Base-by-base conservation (phyloP, 768 basidiomycete genomes). In the Tricholoma hemisulphureum region DNA sequence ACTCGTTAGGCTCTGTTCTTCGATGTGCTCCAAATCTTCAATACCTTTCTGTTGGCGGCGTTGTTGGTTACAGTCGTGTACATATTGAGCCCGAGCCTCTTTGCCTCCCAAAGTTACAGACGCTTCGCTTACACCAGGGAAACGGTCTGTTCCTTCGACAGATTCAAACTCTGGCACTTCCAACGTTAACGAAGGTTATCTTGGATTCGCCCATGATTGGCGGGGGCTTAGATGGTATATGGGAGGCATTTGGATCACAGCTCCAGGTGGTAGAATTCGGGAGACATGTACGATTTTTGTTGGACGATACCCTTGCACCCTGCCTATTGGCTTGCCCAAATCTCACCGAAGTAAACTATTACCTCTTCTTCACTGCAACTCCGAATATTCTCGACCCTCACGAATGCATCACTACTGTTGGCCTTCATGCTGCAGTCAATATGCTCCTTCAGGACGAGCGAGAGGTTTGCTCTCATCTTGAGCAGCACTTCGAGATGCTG, bases 251-350 rank as follows among this genome's bases (percentile, higher is more conserved):
- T 51, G 85, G 85, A 23, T 56, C 61, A 46, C 83, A 81, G 58
- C 75, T 88, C 45, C 71, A 73, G 54, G 76, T 73, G 1, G 73
- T 87, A 21, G 86, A 88, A 63, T 77, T 88, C 55, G 86, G 86
- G 31, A 77, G 71, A 59, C 79, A 82, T 65, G 61, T 84, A 28
- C 80, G 76, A 37, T 88, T 88, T 67, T 71, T 79, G 43, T 66
- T 82, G 55, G 65, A 65, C 41, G 85, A 88, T 62, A 68, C 77
- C 56, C 69, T 88, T 51, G 64, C 77, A 5, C 53, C 66, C 6
- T 78, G 84, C 63, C 69, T 89, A 43, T 71, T 68, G 24, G 64
- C 69, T 9, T 84, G 84, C 60, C 70, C 77, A 0, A 71, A 69
- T 28, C 74, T 87, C 29, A 73, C 72, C 57, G 73, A 79, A 56